These are phyloP conservation scores for Alternaria gansuensis DNA, from an alignment of 2,329 filamentous ascomycete species.

Conservation along the genomic window DNA sequence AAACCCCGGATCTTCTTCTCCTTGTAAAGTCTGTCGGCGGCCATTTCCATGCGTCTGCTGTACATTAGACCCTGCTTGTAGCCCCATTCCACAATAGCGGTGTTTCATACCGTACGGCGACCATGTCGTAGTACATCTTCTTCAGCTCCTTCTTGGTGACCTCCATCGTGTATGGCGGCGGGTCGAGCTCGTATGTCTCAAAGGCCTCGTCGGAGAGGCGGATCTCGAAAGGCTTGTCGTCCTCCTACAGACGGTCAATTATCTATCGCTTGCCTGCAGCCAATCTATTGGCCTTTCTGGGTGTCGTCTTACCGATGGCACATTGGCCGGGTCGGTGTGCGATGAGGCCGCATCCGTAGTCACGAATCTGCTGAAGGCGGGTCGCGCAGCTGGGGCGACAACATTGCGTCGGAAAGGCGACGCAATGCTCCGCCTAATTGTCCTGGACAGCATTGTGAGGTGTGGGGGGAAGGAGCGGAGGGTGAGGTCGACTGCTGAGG, in stretches of 20 bases:
- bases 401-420: slow-evolving; percentile 53
- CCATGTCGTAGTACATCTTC: slow-evolving; percentile 99
- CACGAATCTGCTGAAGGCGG: slow-evolving; percentile 73
- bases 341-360: slow-evolving; percentile 95
- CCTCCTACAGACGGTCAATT: slow-evolving; percentile 68
- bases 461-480: slow-evolving; percentile 29
- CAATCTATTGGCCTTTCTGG: slow-evolving; percentile 8
- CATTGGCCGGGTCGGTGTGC: slow-evolving; percentile 80
- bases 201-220: slow-evolving; percentile 97
- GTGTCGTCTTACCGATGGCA: slow-evolving; percentile 67
- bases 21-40: slow-evolving; percentile 98
- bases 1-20: slow-evolving; percentile 99
- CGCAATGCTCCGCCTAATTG: slow-evolving; percentile 53
- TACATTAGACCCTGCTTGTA: slow-evolving; percentile 23
- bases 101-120: slow-evolving; percentile 80
- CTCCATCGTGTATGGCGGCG: slow-evolving; percentile 88
- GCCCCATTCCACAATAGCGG: slow-evolving; percentile 1
- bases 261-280: slow-evolving; percentile 11
- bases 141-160: slow-evolving; percentile 98
- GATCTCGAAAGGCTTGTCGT: slow-evolving; percentile 92
- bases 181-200: slow-evolving; percentile 99
- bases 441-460: slow-evolving; percentile 53
- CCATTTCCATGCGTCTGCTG: slow-evolving; percentile 97
- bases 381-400: slow-evolving; percentile 47
- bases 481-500: slow-evolving; percentile 29